A percentile compares a stretch with the other conserved stretches of the same genome.
These are phyloP conservation scores for Sporothrix variecibatus DNA, from an alignment of 2,329 filamentous ascomycete species.

Conservation along the genomic window DNA sequence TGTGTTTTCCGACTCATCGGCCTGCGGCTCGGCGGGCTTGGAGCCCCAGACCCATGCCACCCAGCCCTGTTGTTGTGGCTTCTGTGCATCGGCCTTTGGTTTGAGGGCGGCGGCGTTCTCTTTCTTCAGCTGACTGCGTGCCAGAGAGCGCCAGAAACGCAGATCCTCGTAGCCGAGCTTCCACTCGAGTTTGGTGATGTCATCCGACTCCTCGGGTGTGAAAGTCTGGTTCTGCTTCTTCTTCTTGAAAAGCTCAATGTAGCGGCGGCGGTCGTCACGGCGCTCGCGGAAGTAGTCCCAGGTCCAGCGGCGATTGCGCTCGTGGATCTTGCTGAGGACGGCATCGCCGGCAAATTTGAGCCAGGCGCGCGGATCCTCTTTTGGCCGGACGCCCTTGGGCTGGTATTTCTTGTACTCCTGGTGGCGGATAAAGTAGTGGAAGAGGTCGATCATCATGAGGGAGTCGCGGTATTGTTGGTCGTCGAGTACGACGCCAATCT, in stretches of 20 bases:
- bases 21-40: slow-evolving; percentile 59
- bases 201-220: slow-evolving; percentile 67
- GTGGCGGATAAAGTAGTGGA: slow-evolving; percentile 97
- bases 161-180: slow-evolving; percentile 94
- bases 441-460: slow-evolving; percentile 96
- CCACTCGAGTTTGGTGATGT: slow-evolving; percentile 75
- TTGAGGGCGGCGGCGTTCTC: slow-evolving; percentile 91
- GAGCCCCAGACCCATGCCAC: slow-evolving; percentile 88
- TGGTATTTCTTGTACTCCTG: slow-evolving; percentile 95
- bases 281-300: slow-evolving; percentile 96
- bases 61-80: slow-evolving; percentile 76
- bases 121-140: slow-evolving; percentile 90
- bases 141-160: slow-evolving; percentile 93
- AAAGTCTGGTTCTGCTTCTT: slow-evolving; percentile 75
- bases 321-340: slow-evolving; percentile 90
- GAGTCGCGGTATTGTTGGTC: slow-evolving; percentile 97
- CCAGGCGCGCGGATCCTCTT: slow-evolving; percentile 92
- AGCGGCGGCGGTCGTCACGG: slow-evolving; percentile 82
- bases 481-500: slow-evolving; percentile 96
- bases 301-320: slow-evolving; percentile 88
- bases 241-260: slow-evolving; percentile 96
- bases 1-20: slow-evolving; percentile 71
- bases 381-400: slow-evolving; percentile 76
- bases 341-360: slow-evolving; percentile 87
- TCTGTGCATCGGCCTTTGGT: slow-evolving; percentile 60